Conservation (phyloP, 306 rosid species). For the Echinosophora koreensis region DNA sequence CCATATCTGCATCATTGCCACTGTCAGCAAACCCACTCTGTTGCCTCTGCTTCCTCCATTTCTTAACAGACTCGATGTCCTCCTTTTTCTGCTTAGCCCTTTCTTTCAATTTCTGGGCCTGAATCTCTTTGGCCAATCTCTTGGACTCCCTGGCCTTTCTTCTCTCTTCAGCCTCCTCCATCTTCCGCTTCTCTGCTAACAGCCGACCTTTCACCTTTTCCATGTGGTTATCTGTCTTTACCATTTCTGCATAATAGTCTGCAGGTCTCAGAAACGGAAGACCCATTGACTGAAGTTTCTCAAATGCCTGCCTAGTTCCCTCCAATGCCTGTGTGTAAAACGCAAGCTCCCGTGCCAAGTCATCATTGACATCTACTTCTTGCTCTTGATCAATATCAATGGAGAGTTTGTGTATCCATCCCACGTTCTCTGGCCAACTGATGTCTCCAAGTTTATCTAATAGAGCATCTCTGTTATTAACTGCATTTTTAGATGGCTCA, state of each 20-base stretch:
- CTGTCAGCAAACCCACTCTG: constrained; percentile 79
- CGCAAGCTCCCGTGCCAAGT: constrained; percentile 81
- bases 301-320: constrained; percentile 81
- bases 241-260: constrained; percentile 94
- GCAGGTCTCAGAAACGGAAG: constrained; percentile 82
- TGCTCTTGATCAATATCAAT: constrained; percentile 78
- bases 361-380: constrained; percentile 87
- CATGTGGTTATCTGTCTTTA: constrained; percentile 87
- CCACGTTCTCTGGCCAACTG: constrained; percentile 80
- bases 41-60: constrained; percentile 98
- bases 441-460: constrained; percentile 90
- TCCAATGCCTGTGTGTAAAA: constrained; percentile 87
- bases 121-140: constrained; percentile 82
- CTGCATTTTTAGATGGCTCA: constrained; percentile 74
- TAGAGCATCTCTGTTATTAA: constrained; percentile 71
- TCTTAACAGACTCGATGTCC: constrained; percentile 88
- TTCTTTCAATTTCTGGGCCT: constrained; percentile 82
- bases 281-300: constrained; percentile 75
- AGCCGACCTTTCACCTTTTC: constrained; percentile 79
- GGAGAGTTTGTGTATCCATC: constrained; percentile 80
- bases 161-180: constrained; percentile 93
- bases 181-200: constrained; percentile 71
- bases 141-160: constrained; percentile 87
- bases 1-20: constrained; percentile 56
- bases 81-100: constrained; percentile 92